These are phyloP conservation scores for Umbellularia californica DNA, from an alignment of 164 flowering plant species.

Conservation along the genomic window DNA sequence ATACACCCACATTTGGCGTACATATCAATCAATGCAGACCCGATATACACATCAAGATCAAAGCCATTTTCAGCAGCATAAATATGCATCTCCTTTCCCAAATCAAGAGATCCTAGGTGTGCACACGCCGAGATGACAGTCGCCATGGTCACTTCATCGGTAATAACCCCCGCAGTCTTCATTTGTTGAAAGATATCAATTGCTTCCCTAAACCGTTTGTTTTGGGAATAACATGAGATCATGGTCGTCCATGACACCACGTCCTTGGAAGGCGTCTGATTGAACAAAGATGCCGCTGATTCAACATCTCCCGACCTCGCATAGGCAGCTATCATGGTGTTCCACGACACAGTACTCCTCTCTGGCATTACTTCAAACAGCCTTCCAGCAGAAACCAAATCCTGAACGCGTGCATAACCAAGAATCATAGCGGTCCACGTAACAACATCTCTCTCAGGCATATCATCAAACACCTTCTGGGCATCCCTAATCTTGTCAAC, in stretches of 20 bases:
- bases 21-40: conserved; percentile 86
- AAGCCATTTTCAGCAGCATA: conserved; percentile 35
- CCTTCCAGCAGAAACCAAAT: conserved; percentile 43
- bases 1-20: conserved; percentile 78
- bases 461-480: conserved; percentile 66
- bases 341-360: conserved; percentile 60
- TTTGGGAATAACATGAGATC: conserved; percentile 67
- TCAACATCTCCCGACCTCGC: conserved; percentile 46
- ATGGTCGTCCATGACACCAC: conserved; percentile 81
- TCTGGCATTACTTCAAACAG: conserved; percentile 71
- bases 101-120: conserved; percentile 71
- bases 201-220: conserved; percentile 43
- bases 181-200: conserved; percentile 46
- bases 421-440: conserved; percentile 68
- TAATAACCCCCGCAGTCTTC: conserved; percentile 37
- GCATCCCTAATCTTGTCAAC: conserved; percentile 29
- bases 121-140: conserved; percentile 78
- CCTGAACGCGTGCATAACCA: conserved; percentile 36
- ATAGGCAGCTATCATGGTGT: conserved; percentile 69
- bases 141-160: conserved; percentile 66
- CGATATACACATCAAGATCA: conserved; percentile 58
- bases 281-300: conserved; percentile 46
- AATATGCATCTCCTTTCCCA: conserved; percentile 56
- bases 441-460: conserved; percentile 67
- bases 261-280: conserved; percentile 53